Base-by-base conservation (phyloP, 2,329 filamentous ascomycete genomes). In the Alternaria sp. region DNA sequence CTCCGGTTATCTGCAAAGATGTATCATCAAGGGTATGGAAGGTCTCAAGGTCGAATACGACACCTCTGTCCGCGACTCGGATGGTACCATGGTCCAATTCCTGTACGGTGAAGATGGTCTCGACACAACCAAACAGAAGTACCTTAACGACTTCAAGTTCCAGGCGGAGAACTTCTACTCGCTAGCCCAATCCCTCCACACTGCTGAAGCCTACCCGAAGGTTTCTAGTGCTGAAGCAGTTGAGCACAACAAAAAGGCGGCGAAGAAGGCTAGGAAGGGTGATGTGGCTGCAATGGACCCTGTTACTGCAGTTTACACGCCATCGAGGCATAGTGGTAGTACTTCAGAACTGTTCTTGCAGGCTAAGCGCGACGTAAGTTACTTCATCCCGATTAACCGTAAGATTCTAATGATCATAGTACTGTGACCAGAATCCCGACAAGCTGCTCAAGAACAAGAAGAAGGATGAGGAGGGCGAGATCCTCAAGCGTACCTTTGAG, bases 21-120 rank as follows among this genome's bases (percentile, higher is more conserved):
- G 96, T 86, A 86, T 99, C 66, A 96, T 99, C 83, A 99, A 99
- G 83, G 96, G 96, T 65, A 96, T 99, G 91, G 96, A 99, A 81
- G 96, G 96, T 5, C 85, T 98, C 46, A 91, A 90, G 73, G 93
- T 97, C 3, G 90, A 94, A 65, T 98, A 99, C 78, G 96, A 99
- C 75, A 94, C 91, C 9, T 96, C 94, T 1, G 96, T 99, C 15
- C 89, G 96, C 67, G 95, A 99, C 74, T 90, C 95, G 1, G 96
- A 99, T 78, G 96, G 96, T 23, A 93, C 91, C 3, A 87, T 99
- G 74, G 87, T 99, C 3, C 96, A 99, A 77, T 98, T 99, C 81
- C 81, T 99, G 30, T 99, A 98, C 76, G 96, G 96, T 64, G 96
- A 99, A 79, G 96, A 99, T 75, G 96, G 95, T 32, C 86, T 98